Conservation (phyloP, 306 rosid species). For the Prinsepia uniflora region DNA sequence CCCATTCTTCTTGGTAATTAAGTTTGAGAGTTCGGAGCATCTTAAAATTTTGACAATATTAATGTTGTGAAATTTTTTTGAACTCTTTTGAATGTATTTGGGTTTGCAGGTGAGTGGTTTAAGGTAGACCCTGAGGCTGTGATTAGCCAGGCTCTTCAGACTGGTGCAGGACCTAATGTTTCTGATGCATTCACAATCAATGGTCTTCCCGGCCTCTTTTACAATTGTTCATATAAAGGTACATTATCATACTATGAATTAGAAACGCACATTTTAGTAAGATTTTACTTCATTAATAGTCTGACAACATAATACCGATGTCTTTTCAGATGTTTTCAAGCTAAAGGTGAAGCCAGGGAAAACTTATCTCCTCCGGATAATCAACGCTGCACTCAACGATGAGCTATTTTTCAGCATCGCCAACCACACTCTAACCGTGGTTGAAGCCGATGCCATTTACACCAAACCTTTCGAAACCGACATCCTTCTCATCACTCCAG, state of each 20-base stretch:
- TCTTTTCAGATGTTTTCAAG: conserved; percentile 55
- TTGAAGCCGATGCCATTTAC: conserved; percentile 70
- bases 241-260: neutral
- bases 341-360: conserved; percentile 74
- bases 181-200: conserved; percentile 82
- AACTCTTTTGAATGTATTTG: conserved; percentile 8
- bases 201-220: conserved; percentile 71
- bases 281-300: too few relatives aligned
- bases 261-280: too few relatives aligned
- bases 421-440: conserved; percentile 62
- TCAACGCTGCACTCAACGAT: conserved; percentile 90
- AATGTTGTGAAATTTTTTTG: neutral
- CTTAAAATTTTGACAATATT: neutral
- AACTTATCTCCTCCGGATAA: conserved; percentile 62
- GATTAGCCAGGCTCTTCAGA: conserved; percentile 72
- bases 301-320: too few relatives aligned
- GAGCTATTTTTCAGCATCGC: conserved; percentile 80
- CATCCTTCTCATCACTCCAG: conserved; percentile 53
- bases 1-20: conserved; percentile 65
- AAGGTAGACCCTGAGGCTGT: conserved; percentile 72
- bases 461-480: conserved; percentile 57
- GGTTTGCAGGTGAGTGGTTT: conserved; percentile 77
- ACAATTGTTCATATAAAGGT: conserved; percentile 79
- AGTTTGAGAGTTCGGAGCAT: neutral
- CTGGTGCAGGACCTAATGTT: conserved; percentile 79